Base-by-base conservation (phyloP, 2,329 filamentous ascomycete species). In the Metarhizium robertsii region DNA sequence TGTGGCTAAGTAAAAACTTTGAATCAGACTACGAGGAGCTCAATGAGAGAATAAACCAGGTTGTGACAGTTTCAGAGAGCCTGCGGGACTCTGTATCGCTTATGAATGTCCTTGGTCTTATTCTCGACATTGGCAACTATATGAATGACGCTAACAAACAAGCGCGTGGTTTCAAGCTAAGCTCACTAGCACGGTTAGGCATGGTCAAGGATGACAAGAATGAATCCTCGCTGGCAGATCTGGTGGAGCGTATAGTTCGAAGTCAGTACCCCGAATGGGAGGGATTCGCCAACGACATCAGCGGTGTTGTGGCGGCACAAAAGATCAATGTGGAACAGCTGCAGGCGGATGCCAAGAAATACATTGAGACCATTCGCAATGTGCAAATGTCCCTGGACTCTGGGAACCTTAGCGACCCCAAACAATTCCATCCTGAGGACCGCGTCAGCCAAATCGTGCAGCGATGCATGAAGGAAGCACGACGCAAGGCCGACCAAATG, bases 181-280 rank as follows among this genome's bases (percentile, higher is more conserved):
- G 91, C 67, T 96, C 94, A 6, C 84, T 99, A 51, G 89, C 90
- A 32, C 85, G 94, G 55, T 77, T 99, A 55, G 92, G 88, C 58
- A 97, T 99, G 92, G 90, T 97, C 67, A 99, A 99, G 75, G 94
- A 99, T 68, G 91, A 96, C 76, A 96, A 96, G 80, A 99, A 99
- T 71, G 88, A 97, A 71, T 92, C 90, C 1, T 96, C 91, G 0
- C 87, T 99, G 67, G 91, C 92, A 55, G 94, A 99, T 71, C 81
- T 97, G 47, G 91, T 99, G 47, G 94, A 99, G 73, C 88, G 92
- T 62, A 96, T 96, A 62, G 92, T 97, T 56, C 88, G 94, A 61
- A 94, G 90, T 67, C 92, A 97, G 69, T 99, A 97, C 62, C 88
- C 92, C 2, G 90, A 96, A 70, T 97, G 92, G 89, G 92, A 96